phyloP scores from a whole-genome alignment of 805 yeast species.

The Ascoidea rubescens region DNA sequence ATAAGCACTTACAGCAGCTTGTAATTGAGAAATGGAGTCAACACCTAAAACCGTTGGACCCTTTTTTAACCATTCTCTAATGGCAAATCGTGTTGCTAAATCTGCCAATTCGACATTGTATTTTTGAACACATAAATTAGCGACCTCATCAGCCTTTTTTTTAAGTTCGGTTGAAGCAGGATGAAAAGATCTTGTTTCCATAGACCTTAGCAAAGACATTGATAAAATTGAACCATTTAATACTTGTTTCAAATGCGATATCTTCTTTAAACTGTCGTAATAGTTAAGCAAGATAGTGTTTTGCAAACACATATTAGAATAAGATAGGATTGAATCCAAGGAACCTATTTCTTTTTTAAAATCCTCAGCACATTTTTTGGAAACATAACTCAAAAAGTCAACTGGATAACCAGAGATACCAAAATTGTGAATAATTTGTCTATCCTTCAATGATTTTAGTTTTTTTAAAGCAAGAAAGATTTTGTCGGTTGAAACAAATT shows the following conservation, averaged over 20 bases:
- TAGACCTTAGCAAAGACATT: slow-evolving; percentile 72
- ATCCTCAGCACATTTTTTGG: slow-evolving; percentile 20
- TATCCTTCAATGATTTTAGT: slow-evolving; percentile 42
- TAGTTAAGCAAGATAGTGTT: slow-evolving; percentile 40
- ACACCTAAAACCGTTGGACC: slow-evolving; percentile 73
- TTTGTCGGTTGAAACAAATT: slow-evolving; percentile 47
- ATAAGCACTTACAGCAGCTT: slow-evolving; percentile 45
- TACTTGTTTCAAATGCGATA: slow-evolving; percentile 43
- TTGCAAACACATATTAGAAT: slow-evolving; percentile 74
- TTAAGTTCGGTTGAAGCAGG: slow-evolving; percentile 58
- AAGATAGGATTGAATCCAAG: slow-evolving; percentile 65
- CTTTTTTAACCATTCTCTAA: slow-evolving; percentile 37
- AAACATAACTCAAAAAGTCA: slow-evolving; percentile 42
- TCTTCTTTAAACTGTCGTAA: slow-evolving; percentile 31
- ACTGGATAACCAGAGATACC: slow-evolving; percentile 89
- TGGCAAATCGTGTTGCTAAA: slow-evolving; percentile 65
- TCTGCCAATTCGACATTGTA: slow-evolving; percentile 59
- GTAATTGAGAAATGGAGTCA: slow-evolving; percentile 47
- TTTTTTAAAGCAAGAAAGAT: slow-evolving; percentile 51
- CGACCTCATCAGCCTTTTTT: slow-evolving; percentile 27
- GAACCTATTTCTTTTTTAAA: slow-evolving; percentile 34
- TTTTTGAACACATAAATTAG: slow-evolving; percentile 27
- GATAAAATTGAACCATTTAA: slow-evolving; percentile 76
- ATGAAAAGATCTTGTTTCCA: slow-evolving; percentile 59
- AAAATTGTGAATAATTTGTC: slow-evolving; percentile 48